Evolutionary conservation across 1,284 basidiomycete genomes (phyloP), one percentile per base, ranked within the genome.

Genomic region (Abortiporus biennis): DNA sequence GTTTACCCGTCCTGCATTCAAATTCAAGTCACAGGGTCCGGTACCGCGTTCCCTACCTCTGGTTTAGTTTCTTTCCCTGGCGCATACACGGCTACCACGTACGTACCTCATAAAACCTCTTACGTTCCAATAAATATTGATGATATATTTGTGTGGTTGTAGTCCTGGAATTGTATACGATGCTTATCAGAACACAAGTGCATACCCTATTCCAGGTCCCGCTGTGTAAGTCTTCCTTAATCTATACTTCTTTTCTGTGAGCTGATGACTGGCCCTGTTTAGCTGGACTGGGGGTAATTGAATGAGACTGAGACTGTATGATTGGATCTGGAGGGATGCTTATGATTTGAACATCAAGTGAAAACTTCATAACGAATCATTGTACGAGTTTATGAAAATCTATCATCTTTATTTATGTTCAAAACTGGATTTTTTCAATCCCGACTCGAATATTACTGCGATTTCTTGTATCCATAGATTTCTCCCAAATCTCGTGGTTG

Each of bases 1-100:
- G 23, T 70, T 38, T 76, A 73, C 49, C 73, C 73, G 2, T 66
- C 65, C 13, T 74, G 72, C 51, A 71, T 75, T 22, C 72, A 77
- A 46, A 54, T 76, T 30, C 45, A 72, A 48, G 71, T 76, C 1
- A 74, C 69, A 4, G 74, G 74, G 5, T 68, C 67, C 6, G 74
- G 73, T 13, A 69, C 59, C 5, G 65, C 67, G 3, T 51, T 70
- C 12, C 74, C 72, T 3, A 68, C 67, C 1, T 64, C 67, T 3
- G 42, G 44, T 0, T 66, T 76, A 23, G 74, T 77, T 6, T 66
- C 73, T 3, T 76, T 77, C 66, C 74, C 74, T 15, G 63, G 62
- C 21, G 73, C 74, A 3, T 76, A 76, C 51, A 71, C 67, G 6
- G 50, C 63, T 1, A 56, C 44, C 15, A 76, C 71, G 12, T 71